Conservation (phyloP, 257 asterid genomes). For the Coffea eugenioides region DNA sequence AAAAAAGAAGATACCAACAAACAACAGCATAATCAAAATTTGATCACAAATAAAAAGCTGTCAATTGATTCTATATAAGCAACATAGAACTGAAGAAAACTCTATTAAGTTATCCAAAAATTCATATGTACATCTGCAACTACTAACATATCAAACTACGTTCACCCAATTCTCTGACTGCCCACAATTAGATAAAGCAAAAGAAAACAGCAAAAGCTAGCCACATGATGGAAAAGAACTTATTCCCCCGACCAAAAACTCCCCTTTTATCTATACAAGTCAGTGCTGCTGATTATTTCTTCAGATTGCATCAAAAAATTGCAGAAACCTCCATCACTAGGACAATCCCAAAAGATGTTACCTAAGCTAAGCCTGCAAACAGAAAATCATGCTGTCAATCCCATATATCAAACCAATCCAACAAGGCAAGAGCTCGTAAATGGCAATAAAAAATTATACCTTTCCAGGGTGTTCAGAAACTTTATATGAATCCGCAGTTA, state of each 20-base stretch:
- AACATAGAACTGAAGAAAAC: neutral
- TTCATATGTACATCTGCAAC: constrained; percentile 25
- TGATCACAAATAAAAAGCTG: neutral
- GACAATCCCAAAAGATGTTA: constrained; percentile 17
- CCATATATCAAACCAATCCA: constrained; percentile 7
- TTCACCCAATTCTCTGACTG: neutral
- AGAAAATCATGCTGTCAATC: constrained; percentile 12
- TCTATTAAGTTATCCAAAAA: neutral
- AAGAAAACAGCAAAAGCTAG: constrained; percentile 1
- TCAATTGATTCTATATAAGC: neutral
- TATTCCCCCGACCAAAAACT: neutral
- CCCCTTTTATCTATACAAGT: constrained; percentile 18
- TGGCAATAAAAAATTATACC: constrained; percentile 36
- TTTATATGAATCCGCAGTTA: constrained; percentile 53
- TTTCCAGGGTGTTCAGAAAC: constrained; percentile 48
- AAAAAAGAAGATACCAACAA: neutral
- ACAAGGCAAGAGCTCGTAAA: constrained; percentile 4
- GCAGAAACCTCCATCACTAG: constrained; percentile 32
- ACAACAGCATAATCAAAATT: neutral
- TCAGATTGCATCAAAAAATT: constrained; percentile 14
- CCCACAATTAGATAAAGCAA: neutral
- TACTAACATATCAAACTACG: constrained; percentile 9
- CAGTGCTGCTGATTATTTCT: neutral
- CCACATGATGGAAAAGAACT: neutral
- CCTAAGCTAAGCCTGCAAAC: constrained; percentile 52